Conservation (phyloP, 345 rosid species). For the Cardiospermum halicacabum region DNA sequence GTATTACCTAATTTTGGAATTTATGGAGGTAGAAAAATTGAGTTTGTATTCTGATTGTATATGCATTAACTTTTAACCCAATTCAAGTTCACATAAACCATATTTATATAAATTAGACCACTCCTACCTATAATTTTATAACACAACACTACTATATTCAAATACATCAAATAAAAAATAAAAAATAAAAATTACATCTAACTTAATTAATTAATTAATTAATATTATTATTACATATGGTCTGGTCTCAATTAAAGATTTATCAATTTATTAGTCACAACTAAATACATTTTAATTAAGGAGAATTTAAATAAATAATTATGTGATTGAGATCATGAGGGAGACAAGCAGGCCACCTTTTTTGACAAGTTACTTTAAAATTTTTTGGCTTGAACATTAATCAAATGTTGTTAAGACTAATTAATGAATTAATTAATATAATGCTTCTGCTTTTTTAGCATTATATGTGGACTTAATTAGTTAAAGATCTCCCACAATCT, state of each 20-base stretch:
- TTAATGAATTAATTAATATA: constrained; percentile 9
- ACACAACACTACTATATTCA: too few species aligned
- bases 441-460: background rate
- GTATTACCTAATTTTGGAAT: too few species aligned
- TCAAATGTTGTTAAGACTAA: constrained; percentile 2
- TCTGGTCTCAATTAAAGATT: background rate
- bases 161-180: too few species aligned
- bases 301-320: background rate
- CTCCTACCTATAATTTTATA: too few species aligned
- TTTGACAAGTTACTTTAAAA: too few species aligned
- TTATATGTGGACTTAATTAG: constrained; percentile 14
- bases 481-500: constrained; percentile 25
- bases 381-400: constrained; percentile 17
- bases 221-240: too few species aligned
- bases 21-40: too few species aligned
- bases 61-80: too few species aligned
- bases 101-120: too few species aligned
- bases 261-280: background rate
- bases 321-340: background rate
- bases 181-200: too few species aligned
- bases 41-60: too few species aligned
- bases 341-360: background rate
- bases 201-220: background rate
- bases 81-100: too few species aligned
- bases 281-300: background rate